Evolutionary conservation across 2,329 filamentous ascomycete genomes (phyloP).

Genomic region (Daldinia sp.): DNA sequence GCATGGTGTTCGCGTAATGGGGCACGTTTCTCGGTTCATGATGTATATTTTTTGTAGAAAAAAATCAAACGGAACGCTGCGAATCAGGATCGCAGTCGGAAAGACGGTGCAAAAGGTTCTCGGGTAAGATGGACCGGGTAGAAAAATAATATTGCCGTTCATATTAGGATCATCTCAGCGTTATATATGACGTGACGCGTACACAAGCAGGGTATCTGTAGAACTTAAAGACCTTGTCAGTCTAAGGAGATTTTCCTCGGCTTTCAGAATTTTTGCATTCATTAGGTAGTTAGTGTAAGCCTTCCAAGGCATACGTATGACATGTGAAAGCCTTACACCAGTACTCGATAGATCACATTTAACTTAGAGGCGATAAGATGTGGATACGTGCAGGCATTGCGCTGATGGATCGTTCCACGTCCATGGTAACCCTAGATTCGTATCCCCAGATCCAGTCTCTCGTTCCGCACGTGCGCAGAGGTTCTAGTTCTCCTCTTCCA

Average conservation of each 20-base stretch:
- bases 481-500: not conserved
- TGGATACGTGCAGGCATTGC: slow-evolving; percentile 11
- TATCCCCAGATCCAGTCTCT: not conserved
- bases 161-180: not conserved
- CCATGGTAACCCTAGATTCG: not conserved
- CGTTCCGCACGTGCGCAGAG: not conserved
- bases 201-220: not conserved
- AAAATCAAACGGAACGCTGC: slow-evolving; percentile 16
- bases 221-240: not conserved
- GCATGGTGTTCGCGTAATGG: slow-evolving; percentile 24
- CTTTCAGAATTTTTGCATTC: not conserved
- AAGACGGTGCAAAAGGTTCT: slow-evolving; percentile 3
- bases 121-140: not conserved
- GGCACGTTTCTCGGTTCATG: slow-evolving; percentile 20
- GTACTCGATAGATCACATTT: slow-evolving; percentile 7
- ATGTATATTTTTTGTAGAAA: slow-evolving; percentile 40
- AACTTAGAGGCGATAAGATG: slow-evolving; percentile 3
- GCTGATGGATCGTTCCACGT: slow-evolving; percentile 3
- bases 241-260: not conserved
- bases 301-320: not conserved
- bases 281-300: not conserved
- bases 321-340: slow-evolving; percentile 28
- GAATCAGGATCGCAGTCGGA: slow-evolving; percentile 14
- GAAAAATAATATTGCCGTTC: slow-evolving; percentile 5
- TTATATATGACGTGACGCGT: not conserved